phyloP scores from a whole-genome alignment of 306 rosid species.

The Quercus agrifolia region DNA sequence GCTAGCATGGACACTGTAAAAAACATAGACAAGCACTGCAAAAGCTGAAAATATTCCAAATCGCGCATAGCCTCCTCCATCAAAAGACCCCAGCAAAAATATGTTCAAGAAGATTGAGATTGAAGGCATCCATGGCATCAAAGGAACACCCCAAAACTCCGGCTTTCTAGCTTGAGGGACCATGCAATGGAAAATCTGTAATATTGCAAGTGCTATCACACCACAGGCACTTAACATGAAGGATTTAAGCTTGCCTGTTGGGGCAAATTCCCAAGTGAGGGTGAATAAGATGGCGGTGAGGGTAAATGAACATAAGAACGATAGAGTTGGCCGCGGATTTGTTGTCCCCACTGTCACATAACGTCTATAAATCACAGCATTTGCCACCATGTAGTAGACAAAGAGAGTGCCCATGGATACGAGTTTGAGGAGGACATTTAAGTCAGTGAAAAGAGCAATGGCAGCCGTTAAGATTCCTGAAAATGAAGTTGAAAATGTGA shows the following conservation, averaged over 20 bases:
- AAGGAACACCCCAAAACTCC: slow-evolving; percentile 91
- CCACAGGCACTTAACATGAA: slow-evolving; percentile 50
- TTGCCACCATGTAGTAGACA: slow-evolving; percentile 97
- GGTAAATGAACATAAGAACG: slow-evolving; percentile 69
- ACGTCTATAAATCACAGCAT: slow-evolving; percentile 80
- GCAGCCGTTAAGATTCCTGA: slow-evolving; percentile 90
- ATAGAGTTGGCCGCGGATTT: slow-evolving; percentile 82
- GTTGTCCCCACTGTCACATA: slow-evolving; percentile 68
- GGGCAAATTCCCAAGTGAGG: slow-evolving; percentile 65
- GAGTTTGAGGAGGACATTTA: slow-evolving; percentile 64
- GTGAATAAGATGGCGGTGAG: slow-evolving; percentile 57
- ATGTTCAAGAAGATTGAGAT: slow-evolving; percentile 72
- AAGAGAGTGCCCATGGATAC: slow-evolving; percentile 93
- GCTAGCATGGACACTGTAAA: slow-evolving; percentile 94
- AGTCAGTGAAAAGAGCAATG: slow-evolving; percentile 80
- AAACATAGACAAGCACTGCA: slow-evolving; percentile 54
- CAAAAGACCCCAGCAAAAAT: slow-evolving; percentile 69
- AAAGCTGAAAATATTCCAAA: slow-evolving; percentile 70
- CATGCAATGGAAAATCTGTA: slow-evolving; percentile 62
- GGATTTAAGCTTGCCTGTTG: slow-evolving; percentile 47
- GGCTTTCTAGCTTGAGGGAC: slow-evolving; percentile 83
- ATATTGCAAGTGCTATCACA: slow-evolving; percentile 39
- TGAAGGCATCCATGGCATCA: slow-evolving; percentile 96
- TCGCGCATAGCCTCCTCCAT: slow-evolving; percentile 69
- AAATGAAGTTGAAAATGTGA: slow-evolving; percentile 27